Conservation (phyloP, 176 grass and related monocot genomes). For the Tillandsia leiboldiana region DNA sequence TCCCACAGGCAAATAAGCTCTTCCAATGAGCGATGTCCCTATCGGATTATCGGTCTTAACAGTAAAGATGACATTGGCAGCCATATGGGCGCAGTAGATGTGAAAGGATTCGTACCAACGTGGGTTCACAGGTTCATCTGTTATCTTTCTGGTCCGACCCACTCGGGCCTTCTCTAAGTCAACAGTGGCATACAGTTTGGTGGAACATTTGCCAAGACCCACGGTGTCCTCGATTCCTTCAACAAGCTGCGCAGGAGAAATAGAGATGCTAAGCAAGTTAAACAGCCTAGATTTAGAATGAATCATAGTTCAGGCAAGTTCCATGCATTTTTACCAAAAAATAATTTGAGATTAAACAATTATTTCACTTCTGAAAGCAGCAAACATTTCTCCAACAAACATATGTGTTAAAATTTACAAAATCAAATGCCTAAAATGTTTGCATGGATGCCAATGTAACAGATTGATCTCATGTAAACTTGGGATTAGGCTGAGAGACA, state of each 20-base stretch:
- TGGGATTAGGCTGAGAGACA: no score
- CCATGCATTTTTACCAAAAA: no score
- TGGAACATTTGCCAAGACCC: slow-evolving; percentile 40
- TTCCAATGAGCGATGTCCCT: slow-evolving; percentile 38
- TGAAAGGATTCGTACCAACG: slow-evolving; percentile 60
- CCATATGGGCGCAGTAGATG: slow-evolving; percentile 64
- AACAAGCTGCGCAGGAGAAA: slow-evolving; percentile 29
- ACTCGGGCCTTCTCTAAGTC: slow-evolving; percentile 42
- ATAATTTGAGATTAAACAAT: no score
- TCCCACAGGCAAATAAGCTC: slow-evolving; percentile 32
- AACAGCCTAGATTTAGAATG: background rate
- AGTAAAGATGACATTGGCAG: slow-evolving; percentile 52
- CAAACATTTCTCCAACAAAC: no score
- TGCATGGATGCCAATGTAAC: no score
- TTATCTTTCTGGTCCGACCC: slow-evolving; percentile 41
- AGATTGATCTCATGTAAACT: no score
- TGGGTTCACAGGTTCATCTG: slow-evolving; percentile 28
- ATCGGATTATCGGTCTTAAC: slow-evolving; percentile 31
- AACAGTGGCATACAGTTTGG: slow-evolving; percentile 46
- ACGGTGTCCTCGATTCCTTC: slow-evolving; percentile 51
- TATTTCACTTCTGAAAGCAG: no score
- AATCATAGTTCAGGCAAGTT: background rate
- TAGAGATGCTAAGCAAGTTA: background rate
- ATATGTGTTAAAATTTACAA: no score
- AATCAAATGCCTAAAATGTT: no score